phyloP scores from a whole-genome alignment of 2,329 filamentous ascomycete genomes.

The Ophiostoma himal-ulmi region DNA sequence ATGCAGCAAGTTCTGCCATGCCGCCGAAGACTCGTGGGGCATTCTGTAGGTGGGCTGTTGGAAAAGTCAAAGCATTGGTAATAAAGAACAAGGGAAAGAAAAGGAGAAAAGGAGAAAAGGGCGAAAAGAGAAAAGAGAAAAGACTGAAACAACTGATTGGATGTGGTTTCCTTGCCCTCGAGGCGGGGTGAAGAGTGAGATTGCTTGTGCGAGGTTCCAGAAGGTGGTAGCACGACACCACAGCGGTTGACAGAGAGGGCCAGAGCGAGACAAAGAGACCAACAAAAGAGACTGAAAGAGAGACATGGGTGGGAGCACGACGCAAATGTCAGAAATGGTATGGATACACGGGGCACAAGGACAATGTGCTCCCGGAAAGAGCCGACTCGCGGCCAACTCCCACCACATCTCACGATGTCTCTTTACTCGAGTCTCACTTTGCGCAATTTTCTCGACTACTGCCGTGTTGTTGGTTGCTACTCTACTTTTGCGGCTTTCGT shows the following conservation, averaged over 20 bases:
- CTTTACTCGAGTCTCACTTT: not conserved
- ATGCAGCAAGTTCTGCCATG: slow-evolving; percentile 99
- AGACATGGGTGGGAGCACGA: not conserved
- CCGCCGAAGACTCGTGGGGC: slow-evolving; percentile 92
- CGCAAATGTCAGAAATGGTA: not conserved
- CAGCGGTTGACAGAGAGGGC: not conserved
- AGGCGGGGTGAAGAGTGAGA: not conserved
- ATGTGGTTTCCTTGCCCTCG: not conserved
- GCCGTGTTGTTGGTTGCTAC: not conserved
- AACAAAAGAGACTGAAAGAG: not conserved
- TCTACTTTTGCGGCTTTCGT: not conserved
- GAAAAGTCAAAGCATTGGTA: not conserved
- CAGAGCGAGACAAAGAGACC: not conserved
- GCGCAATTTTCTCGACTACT: not conserved
- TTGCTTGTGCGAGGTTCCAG: not conserved
- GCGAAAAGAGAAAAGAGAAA: not conserved
- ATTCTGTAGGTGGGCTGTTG: slow-evolving; percentile 57
- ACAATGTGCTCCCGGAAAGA: not conserved
- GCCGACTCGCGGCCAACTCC: not conserved
- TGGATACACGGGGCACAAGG: not conserved
- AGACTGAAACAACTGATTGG: not conserved
- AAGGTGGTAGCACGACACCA: not conserved
- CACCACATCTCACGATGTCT: not conserved
- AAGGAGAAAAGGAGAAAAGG: not conserved
- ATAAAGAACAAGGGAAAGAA: not conserved